Evolutionary conservation across 495 filamentous ascomycete genomes (phyloP), one percentile per base, ranked within the genome.

Genomic region (Tirmania nivea): DNA sequence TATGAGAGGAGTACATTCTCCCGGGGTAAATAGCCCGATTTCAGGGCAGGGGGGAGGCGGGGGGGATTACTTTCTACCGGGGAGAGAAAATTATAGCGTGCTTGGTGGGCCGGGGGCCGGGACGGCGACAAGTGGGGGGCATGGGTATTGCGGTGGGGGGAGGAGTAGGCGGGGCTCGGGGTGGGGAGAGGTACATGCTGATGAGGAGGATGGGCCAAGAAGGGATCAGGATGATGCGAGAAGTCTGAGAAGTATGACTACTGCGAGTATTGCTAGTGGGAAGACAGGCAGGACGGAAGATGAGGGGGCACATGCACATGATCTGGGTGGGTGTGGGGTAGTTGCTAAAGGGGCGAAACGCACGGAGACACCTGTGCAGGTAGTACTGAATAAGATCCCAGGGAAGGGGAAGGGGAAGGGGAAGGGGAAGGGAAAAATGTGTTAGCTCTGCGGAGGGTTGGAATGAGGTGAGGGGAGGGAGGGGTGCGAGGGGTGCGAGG

Each of bases 21-120:
- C 50, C 2, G 51, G 57, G 54, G 10, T 42, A 58, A 16, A 48
- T 54, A 20, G 51, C 56, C 11, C 50, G 51, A n/a, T 53, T 35
- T 11, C 62, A 57, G 60, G 54, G 34, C n/a, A 19, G 35, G 16
- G 51, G 51, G 37, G 56, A 58, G 53, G n/a, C 48, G 39, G 14
- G 39, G 39, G 4, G 39, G 39, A 19, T 3, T 45, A 45, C 17
- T 45, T 45, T 45, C 39, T 45, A 45, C 39, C 3, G 39, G 39
- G 17, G 39, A 45, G 39, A 8, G 39, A 45, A 8, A 45, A 45
- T 45, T 45, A 45, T 45, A 45, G 39, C 17, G 17, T 45, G 12
- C 4, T 45, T 19, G 25, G 25, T 31, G 25, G 25, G 25, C 25
- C 25, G 17, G 14, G 14, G 3, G 39, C 0, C 12, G 39, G 14